Percentiles rank a stretch among this genome's conserved stretches.
Evolutionary conservation across 768 basidiomycete species (phyloP).

Genomic region (Pulveroboletus sp.): DNA sequence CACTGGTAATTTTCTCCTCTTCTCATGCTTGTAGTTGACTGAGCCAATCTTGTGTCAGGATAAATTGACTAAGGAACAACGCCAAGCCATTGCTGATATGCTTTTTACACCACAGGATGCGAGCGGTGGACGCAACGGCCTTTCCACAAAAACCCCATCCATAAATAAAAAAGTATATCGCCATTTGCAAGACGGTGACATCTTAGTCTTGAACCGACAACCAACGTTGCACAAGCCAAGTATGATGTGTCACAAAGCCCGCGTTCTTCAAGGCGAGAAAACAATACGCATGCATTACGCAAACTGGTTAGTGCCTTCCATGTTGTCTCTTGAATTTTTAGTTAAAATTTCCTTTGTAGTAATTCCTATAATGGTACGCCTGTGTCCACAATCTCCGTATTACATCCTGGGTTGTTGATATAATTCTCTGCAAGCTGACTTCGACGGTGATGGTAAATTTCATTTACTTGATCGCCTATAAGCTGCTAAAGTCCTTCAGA

Average conservation of each 20-base stretch:
- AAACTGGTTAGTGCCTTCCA: conserved; percentile 68
- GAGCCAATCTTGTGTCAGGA: conserved; percentile 47
- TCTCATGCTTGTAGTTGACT: background rate
- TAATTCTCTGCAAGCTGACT: conserved; percentile 56
- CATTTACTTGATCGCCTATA: background rate
- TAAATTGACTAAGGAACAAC: conserved; percentile 79
- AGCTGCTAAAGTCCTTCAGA: conserved; percentile 43
- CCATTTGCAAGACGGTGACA: conserved; percentile 91
- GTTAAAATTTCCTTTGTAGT: conserved; percentile 39
- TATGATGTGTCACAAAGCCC: conserved; percentile 98
- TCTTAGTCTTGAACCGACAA: conserved; percentile 93
- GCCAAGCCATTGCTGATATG: conserved; percentile 93
- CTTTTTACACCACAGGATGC: conserved; percentile 86
- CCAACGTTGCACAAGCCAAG: conserved; percentile 98
- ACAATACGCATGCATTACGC: conserved; percentile 99
- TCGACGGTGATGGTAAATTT: conserved; percentile 80
- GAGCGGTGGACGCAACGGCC: conserved; percentile 44
- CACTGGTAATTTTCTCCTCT: conserved; percentile 48
- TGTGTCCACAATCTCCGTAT: conserved; percentile 3
- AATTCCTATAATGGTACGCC: conserved; percentile 92
- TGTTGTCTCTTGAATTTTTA: background rate
- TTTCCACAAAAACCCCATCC: conserved; percentile 72
- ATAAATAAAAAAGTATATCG: conserved; percentile 98
- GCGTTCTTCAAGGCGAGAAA: conserved; percentile 91
- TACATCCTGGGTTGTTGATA: conserved; percentile 4